Conservation (phyloP, 2,329 filamentous ascomycete species). For the Colletotrichum gloeosporioides region DNA sequence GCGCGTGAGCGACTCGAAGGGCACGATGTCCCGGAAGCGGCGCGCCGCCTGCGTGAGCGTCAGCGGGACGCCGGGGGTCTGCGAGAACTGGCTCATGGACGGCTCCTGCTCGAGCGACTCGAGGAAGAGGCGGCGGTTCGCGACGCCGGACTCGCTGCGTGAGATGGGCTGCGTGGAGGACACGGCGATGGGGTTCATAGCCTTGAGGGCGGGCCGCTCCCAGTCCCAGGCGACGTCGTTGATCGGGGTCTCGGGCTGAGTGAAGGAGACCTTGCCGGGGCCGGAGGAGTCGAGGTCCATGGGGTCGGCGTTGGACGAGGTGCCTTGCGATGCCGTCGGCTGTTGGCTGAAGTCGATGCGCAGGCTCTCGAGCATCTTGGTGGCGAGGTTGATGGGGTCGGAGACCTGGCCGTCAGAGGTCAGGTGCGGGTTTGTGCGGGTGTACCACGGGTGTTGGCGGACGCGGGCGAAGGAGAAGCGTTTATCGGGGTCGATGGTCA, state of each 20-base stretch:
- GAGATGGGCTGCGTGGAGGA: constrained; percentile 57
- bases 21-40: constrained; percentile 89
- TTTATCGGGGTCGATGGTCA: constrained; percentile 75
- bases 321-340: constrained; percentile 56
- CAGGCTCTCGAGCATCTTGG: constrained; percentile 90
- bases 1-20: constrained; percentile 83
- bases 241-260: constrained; percentile 82
- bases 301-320: constrained; percentile 45
- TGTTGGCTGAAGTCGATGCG: constrained; percentile 84
- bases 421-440: constrained; percentile 78
- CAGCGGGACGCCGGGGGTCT: constrained; percentile 77
- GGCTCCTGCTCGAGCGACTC: constrained; percentile 84
- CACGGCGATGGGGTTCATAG: constrained; percentile 46
- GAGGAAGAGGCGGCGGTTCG: constrained; percentile 43
- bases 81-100: constrained; percentile 83
- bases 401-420: constrained; percentile 74
- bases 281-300: constrained; percentile 73
- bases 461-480: constrained; percentile 89
- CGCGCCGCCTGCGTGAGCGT: constrained; percentile 89
- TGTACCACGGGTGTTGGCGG: constrained; percentile 94
- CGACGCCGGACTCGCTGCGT: constrained; percentile 36
- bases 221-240: constrained; percentile 83
- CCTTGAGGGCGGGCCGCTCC: constrained; percentile 74
- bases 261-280: constrained; percentile 68
- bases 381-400: constrained; percentile 86